Evolutionary conservation across 2,329 filamentous ascomycete genomes (phyloP).

Genomic region (Talaromyces albobiverticillius): DNA sequence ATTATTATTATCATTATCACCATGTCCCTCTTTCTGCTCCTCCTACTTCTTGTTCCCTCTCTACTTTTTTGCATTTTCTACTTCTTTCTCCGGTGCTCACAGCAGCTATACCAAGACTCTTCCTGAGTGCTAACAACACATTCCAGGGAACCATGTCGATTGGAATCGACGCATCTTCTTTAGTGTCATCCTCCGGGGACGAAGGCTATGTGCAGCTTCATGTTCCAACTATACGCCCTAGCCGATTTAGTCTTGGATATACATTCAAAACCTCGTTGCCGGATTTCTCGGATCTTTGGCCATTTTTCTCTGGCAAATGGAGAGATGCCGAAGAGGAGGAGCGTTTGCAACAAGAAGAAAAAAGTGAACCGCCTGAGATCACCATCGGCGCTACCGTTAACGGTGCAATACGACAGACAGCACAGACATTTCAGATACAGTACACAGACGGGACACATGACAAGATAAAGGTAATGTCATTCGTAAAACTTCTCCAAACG

Average conservation of each 20-base stretch:
- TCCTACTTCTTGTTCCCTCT: background rate
- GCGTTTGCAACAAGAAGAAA: conserved; percentile 15
- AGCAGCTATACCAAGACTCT: background rate
- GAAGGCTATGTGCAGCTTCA: conserved; percentile 28
- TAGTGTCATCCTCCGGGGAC: conserved; percentile 29
- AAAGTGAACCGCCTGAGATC: conserved; percentile 22
- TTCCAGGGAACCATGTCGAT: conserved; percentile 31
- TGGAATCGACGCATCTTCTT: conserved; percentile 33
- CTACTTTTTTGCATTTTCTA: background rate
- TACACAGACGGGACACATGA: conserved; percentile 26
- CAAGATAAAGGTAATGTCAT: conserved; percentile 24
- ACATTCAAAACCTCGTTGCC: conserved; percentile 35
- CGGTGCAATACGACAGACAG: conserved; percentile 27
- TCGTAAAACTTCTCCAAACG: background rate
- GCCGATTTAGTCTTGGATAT: conserved; percentile 30
- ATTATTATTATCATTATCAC: background rate
- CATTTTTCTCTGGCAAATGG: conserved; percentile 10
- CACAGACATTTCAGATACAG: conserved; percentile 22
- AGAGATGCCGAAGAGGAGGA: conserved; percentile 15
- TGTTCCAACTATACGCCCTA: conserved; percentile 25
- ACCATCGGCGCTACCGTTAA: conserved; percentile 30
- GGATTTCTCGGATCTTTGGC: conserved; percentile 20
- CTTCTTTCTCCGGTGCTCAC: background rate
- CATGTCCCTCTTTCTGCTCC: background rate
- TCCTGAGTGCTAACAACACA: background rate